Percentiles rank a stretch among this genome's conserved stretches.
Evolutionary conservation across 352 stramenopile genomes (phyloP).

Genomic region (Thraustochytrium sp.): DNA sequence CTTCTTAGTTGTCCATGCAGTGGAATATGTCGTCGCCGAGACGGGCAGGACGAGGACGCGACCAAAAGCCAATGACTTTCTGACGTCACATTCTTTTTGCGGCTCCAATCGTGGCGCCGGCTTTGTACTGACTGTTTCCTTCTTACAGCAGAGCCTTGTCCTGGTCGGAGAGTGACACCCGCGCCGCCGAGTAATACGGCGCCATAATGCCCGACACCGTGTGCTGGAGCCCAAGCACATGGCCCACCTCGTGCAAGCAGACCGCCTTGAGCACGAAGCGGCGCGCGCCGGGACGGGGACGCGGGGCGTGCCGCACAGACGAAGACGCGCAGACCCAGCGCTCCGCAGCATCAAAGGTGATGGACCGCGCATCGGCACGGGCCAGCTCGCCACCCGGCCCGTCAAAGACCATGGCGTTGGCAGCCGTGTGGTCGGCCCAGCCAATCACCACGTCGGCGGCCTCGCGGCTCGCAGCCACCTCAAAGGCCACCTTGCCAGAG

Average conservation of each 20-base stretch:
- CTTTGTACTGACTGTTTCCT: too few relatives aligned
- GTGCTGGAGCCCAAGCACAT: slow-evolving; percentile 33
- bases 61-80: too few relatives aligned
- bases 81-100: too few relatives aligned
- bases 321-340: not conserved
- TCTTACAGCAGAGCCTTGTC: slow-evolving; percentile 1
- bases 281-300: not conserved
- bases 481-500: not conserved
- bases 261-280: slow-evolving; percentile 7
- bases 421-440: not conserved
- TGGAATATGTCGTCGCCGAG: too few relatives aligned
- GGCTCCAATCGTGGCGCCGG: too few relatives aligned
- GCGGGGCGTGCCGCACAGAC: not conserved
- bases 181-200: slow-evolving; percentile 12
- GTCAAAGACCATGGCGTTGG: not conserved
- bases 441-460: not conserved
- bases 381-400: slow-evolving; percentile 6
- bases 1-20: too few relatives aligned
- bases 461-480: not conserved
- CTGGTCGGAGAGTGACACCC: not conserved
- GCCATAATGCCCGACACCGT: not conserved
- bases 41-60: too few relatives aligned
- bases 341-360: slow-evolving; percentile 16
- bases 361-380: not conserved
- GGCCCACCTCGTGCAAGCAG: slow-evolving; percentile 33